Evolutionary conservation across 225 moss, liverwort and hornwort genomes (phyloP).

Genomic region (Ulota crispa): DNA sequence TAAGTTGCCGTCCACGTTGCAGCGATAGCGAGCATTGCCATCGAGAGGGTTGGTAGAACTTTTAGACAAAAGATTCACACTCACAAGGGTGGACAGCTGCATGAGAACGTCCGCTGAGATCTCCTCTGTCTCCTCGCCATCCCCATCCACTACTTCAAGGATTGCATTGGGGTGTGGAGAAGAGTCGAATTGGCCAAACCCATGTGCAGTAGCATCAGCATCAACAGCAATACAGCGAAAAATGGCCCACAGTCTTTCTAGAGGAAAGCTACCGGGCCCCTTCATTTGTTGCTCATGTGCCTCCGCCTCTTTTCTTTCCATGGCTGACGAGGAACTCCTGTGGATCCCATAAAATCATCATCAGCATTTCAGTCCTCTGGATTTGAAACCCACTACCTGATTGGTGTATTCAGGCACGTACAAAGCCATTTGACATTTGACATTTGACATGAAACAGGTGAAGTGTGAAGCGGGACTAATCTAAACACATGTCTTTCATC

Average conservation of each 20-base stretch:
- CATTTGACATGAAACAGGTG: background rate
- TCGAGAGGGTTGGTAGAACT: slow-evolving; percentile 76
- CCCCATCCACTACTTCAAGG: slow-evolving; percentile 37
- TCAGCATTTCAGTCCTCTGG: slow-evolving; percentile 23
- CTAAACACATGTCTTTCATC: background rate
- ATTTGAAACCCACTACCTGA: background rate
- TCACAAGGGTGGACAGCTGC: slow-evolving; percentile 80
- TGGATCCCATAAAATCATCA: background rate
- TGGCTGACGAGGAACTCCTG: slow-evolving; percentile 58
- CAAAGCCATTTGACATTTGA: background rate
- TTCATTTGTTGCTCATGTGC: slow-evolving; percentile 81
- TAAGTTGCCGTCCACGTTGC: slow-evolving; percentile 74
- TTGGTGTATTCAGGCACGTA: background rate
- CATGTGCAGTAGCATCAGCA: slow-evolving; percentile 34
- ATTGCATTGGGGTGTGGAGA: background rate
- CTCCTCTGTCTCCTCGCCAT: slow-evolving; percentile 45
- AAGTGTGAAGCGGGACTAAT: background rate
- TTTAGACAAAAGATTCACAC: slow-evolving; percentile 72
- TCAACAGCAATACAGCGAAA: slow-evolving; percentile 81
- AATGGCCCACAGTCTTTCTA: slow-evolving; percentile 86
- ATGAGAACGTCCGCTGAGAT: slow-evolving; percentile 80
- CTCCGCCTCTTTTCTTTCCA: slow-evolving; percentile 79
- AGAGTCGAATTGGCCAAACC: slow-evolving; percentile 32
- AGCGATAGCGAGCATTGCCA: slow-evolving; percentile 76
- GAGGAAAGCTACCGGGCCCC: slow-evolving; percentile 80